A percentile compares a stretch with the other conserved stretches of the same genome.
Evolutionary conservation across 176 grass and related monocot species (phyloP).

Genomic region (Eragrostis nindensis): DNA sequence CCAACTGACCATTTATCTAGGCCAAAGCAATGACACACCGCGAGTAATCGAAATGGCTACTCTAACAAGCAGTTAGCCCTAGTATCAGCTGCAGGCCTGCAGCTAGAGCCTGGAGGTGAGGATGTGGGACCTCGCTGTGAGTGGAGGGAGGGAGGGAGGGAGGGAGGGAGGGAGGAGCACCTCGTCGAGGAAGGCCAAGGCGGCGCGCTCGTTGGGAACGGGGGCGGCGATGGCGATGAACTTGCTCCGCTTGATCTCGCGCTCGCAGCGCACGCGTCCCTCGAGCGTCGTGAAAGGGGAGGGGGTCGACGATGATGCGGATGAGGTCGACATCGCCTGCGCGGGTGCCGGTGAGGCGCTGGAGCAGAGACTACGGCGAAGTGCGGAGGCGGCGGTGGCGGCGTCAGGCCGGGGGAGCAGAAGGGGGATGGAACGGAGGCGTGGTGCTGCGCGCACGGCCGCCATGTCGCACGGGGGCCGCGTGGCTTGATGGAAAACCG

Average conservation of each 20-base stretch:
- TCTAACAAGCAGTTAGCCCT: not conserved
- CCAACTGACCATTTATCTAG: not conserved
- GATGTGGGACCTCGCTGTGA: not conserved
- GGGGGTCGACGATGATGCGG: conserved; percentile 33
- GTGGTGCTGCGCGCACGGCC: conserved; percentile 44
- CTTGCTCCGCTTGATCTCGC: conserved; percentile 75
- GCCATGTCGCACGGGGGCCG: conserved; percentile 37
- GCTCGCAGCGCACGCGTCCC: conserved; percentile 57
- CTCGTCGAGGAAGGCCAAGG: conserved; percentile 69
- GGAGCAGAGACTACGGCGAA: conserved; percentile 15
- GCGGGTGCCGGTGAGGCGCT: not conserved
- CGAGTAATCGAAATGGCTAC: not conserved
- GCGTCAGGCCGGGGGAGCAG: conserved; percentile 33
- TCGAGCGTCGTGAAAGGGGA: conserved; percentile 59
- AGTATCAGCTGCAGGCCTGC: not conserved
- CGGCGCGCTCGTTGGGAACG: conserved; percentile 59
- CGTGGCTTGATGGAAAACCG: conserved; percentile 28
- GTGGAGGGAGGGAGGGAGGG: too few relatives aligned
- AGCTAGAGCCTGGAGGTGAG: not conserved
- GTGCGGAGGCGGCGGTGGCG: not conserved
- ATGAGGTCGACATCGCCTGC: conserved; percentile 52
- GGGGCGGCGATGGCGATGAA: conserved; percentile 70
- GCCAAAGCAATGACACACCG: not conserved
- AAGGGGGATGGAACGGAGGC: conserved; percentile 37
- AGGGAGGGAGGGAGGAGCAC: not conserved